Percentiles rank a stretch among this genome's conserved stretches.
Evolutionary conservation across 108 stramenopile species (phyloP).

Genomic region (Fragilaria crotonensis): DNA sequence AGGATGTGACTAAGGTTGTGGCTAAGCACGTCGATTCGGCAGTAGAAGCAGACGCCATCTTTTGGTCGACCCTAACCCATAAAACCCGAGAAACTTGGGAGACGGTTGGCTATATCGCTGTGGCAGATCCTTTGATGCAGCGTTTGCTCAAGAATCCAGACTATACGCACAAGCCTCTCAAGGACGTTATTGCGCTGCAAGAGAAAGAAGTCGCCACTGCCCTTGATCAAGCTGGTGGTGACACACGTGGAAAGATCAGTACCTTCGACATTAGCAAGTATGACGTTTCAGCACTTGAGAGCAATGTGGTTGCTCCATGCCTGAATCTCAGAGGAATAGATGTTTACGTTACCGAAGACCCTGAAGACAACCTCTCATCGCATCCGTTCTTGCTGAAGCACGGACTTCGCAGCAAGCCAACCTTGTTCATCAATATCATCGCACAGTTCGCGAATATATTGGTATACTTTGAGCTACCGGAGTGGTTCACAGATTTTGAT

Average conservation of each 20-base stretch:
- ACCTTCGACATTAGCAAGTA: neutral
- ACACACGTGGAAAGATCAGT: neutral
- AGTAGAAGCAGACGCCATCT: neutral
- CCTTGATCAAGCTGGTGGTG: neutral
- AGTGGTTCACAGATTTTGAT: constrained; percentile 43
- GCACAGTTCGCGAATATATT: constrained; percentile 46
- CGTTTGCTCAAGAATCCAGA: neutral
- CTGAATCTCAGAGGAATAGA: constrained; percentile 49
- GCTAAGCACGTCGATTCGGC: neutral
- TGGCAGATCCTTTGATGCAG: neutral
- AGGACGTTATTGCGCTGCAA: neutral
- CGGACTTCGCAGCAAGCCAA: constrained; percentile 44
- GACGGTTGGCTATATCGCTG: neutral
- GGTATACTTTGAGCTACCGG: constrained; percentile 48
- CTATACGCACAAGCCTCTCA: neutral
- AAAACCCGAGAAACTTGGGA: constrained; percentile 3
- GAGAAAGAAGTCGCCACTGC: neutral
- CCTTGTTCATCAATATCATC: constrained; percentile 41
- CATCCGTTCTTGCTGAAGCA: constrained; percentile 43
- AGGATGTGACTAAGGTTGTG: neutral
- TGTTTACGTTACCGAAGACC: constrained; percentile 37
- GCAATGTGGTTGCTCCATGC: constrained; percentile 26
- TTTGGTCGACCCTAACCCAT: constrained; percentile 7
- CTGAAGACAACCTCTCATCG: constrained; percentile 30
- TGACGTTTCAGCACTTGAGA: constrained; percentile 1